Evolutionary conservation across 2,329 filamentous ascomycete genomes (phyloP).

Genomic region (Allantophomopsis cytisporea): DNA sequence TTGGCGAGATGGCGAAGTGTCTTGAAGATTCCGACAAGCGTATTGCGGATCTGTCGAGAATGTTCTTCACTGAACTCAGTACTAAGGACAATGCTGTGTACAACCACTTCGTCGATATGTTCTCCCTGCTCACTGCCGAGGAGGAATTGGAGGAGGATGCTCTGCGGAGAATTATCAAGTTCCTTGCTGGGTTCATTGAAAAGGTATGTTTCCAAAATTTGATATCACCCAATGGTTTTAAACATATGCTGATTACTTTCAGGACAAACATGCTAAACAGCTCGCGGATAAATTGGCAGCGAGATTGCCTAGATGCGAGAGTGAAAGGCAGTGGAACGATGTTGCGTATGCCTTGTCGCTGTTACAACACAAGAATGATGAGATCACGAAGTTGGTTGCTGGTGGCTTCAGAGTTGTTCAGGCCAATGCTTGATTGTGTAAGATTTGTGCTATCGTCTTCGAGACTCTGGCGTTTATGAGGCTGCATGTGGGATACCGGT

Average conservation of each 20-base stretch:
- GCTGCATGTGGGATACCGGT: too few species aligned
- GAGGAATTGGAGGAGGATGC: slow-evolving; percentile 70
- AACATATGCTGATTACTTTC: slow-evolving; percentile 7
- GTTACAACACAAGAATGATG: slow-evolving; percentile 85
- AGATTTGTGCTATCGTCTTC: too few species aligned
- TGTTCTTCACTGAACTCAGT: slow-evolving; percentile 97
- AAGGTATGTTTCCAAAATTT: slow-evolving; percentile 48
- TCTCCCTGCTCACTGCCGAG: slow-evolving; percentile 79
- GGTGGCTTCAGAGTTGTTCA: slow-evolving; percentile 67
- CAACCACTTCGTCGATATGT: slow-evolving; percentile 99
- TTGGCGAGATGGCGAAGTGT: slow-evolving; percentile 98
- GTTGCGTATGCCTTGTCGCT: slow-evolving; percentile 84
- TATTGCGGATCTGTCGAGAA: slow-evolving; percentile 83
- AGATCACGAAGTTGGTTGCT: slow-evolving; percentile 62
- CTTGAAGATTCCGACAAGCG: slow-evolving; percentile 91
- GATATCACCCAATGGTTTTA: neutral
- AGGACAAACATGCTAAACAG: slow-evolving; percentile 97
- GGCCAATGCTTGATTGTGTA: slow-evolving; percentile 31
- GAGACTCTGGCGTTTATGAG: too few species aligned
- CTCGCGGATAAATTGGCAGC: slow-evolving; percentile 86
- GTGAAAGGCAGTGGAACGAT: slow-evolving; percentile 93
- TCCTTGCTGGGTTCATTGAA: slow-evolving; percentile 90
- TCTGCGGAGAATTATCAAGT: slow-evolving; percentile 78
- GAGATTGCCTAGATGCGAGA: slow-evolving; percentile 73
- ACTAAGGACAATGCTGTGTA: slow-evolving; percentile 99